A percentile compares a stretch with the other conserved stretches of the same genome.
phyloP scores from a whole-genome alignment of 805 yeast genomes.

The Metschnikowia orientalis region DNA sequence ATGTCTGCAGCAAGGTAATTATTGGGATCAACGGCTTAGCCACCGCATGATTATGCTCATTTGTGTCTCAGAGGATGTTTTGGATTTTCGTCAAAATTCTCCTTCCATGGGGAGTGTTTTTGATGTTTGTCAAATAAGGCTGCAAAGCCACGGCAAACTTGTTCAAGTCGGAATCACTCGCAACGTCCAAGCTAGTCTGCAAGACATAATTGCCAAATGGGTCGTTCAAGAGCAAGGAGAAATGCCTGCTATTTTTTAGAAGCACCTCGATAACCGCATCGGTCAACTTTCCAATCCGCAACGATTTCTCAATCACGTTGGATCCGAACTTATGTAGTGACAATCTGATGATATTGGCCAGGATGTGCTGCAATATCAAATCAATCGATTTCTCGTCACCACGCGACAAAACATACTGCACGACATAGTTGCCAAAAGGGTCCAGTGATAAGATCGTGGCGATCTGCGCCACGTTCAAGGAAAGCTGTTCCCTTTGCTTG shows the following conservation, averaged over 20 bases:
- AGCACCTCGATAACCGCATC: conserved; percentile 43
- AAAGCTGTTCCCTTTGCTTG: conserved; percentile 64
- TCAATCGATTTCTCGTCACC: conserved; percentile 35
- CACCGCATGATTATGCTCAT: too few relatives aligned
- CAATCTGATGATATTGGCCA: conserved; percentile 36
- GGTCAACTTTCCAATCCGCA: conserved; percentile 45
- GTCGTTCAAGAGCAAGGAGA: conserved; percentile 47
- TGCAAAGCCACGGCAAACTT: conserved; percentile 55
- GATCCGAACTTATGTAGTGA: conserved; percentile 61
- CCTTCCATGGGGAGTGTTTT: conserved; percentile 94
- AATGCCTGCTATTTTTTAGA: conserved; percentile 30
- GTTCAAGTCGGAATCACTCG: conserved; percentile 47
- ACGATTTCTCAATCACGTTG: conserved; percentile 54
- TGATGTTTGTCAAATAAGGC: conserved; percentile 73
- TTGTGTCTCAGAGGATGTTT: conserved; percentile 13
- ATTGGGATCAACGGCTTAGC: too few relatives aligned
- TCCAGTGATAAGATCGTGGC: conserved; percentile 73
- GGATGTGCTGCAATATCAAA: conserved; percentile 34
- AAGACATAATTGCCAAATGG: conserved; percentile 58
- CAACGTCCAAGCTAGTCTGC: conserved; percentile 57
- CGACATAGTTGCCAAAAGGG: conserved; percentile 96
- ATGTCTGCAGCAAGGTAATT: too few relatives aligned
- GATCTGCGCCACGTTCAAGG: conserved; percentile 61
- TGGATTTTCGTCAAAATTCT: conserved; percentile 71
- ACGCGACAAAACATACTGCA: conserved; percentile 77